Evolutionary conservation across 768 basidiomycete species (phyloP).

Genomic region (Clitopilus hobsonii): DNA sequence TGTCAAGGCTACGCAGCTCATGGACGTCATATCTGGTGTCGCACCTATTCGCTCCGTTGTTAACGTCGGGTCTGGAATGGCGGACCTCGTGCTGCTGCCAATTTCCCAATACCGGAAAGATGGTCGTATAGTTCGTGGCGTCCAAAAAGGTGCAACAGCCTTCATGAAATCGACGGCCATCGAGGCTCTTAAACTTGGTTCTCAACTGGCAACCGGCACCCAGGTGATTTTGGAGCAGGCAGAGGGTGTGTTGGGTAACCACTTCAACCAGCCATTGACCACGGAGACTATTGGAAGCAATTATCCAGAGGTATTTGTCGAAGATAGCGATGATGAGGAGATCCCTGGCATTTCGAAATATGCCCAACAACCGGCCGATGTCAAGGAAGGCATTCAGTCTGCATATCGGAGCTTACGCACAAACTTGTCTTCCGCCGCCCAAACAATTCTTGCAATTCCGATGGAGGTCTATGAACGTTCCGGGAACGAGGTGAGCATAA

Average conservation of each 20-base stretch:
- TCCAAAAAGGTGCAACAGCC: constrained; percentile 90
- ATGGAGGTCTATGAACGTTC: constrained; percentile 99
- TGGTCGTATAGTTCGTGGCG: constrained; percentile 83
- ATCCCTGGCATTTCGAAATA: constrained; percentile 76
- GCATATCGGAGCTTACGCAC: constrained; percentile 87
- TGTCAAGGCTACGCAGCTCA: constrained; percentile 96
- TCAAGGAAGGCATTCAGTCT: constrained; percentile 82
- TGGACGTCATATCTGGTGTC: constrained; percentile 95
- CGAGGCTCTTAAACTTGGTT: constrained; percentile 93
- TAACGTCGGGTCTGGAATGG: constrained; percentile 95
- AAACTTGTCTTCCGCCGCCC: constrained; percentile 91
- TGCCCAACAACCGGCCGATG: constrained; percentile 82
- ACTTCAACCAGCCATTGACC: constrained; percentile 60
- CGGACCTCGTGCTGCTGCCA: constrained; percentile 91
- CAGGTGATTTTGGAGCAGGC: constrained; percentile 97
- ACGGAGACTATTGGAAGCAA: constrained; percentile 53
- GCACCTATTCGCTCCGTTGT: constrained; percentile 95
- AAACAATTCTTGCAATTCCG: constrained; percentile 96
- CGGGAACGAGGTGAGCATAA: constrained; percentile 75
- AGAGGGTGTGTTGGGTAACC: constrained; percentile 83
- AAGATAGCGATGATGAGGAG: constrained; percentile 40
- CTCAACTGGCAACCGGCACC: constrained; percentile 91
- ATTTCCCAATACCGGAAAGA: constrained; percentile 98
- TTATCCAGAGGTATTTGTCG: constrained; percentile 19
- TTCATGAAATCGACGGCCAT: constrained; percentile 94